Evolutionary conservation across 2,329 filamentous ascomycete species (phyloP).

Genomic region (Neopestalotiopsis sp.): DNA sequence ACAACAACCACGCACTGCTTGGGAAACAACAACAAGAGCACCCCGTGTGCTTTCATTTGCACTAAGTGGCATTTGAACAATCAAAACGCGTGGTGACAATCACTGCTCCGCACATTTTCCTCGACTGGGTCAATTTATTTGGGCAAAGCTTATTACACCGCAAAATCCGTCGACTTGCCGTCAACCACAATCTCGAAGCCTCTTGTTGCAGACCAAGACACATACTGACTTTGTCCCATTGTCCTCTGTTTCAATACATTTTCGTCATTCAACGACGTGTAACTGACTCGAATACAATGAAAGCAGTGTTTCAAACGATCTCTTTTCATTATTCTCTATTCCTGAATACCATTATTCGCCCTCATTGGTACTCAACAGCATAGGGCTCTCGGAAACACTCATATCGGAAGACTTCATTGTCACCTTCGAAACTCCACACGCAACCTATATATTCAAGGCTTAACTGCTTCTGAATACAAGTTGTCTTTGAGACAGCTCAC

Average conservation of each 20-base stretch:
- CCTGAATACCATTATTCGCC: slow-evolving; percentile 14
- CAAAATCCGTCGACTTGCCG: background rate
- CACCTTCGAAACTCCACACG: slow-evolving; percentile 5
- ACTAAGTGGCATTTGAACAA: no score
- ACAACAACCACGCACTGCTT: no score
- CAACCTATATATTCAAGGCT: slow-evolving; percentile 14
- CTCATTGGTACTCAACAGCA: slow-evolving; percentile 12
- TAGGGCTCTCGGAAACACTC: background rate
- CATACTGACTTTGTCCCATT: background rate
- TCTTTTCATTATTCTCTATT: slow-evolving; percentile 16
- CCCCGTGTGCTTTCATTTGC: no score
- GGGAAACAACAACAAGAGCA: no score
- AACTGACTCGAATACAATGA: slow-evolving; percentile 19
- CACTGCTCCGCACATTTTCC: no score
- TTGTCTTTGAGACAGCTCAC: background rate
- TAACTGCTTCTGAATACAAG: slow-evolving; percentile 14
- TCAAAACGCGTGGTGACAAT: no score
- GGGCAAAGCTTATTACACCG: background rate
- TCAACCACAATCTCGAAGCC: background rate
- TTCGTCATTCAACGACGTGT: slow-evolving; percentile 9
- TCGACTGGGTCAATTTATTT: no score
- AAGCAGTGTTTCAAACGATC: slow-evolving; percentile 20
- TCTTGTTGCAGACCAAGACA: slow-evolving; percentile 14
- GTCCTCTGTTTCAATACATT: background rate
- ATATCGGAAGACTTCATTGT: slow-evolving; percentile 17